These are phyloP conservation scores for Cladosporium cucumerinum DNA, from an alignment of 2,329 filamentous ascomycete genomes.

Conservation along the genomic window DNA sequence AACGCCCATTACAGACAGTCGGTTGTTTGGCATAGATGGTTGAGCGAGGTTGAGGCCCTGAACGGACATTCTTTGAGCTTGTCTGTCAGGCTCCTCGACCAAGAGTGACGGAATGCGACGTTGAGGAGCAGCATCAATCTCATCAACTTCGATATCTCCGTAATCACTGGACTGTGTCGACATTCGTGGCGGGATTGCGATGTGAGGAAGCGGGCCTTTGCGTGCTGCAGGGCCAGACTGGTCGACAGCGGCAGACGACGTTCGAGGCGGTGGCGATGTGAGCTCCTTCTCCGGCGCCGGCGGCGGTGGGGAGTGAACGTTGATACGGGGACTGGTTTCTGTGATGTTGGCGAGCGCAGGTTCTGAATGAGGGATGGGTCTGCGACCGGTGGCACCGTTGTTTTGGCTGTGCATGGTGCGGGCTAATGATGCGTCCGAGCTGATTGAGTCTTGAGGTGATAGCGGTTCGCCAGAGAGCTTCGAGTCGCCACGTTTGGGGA, in stretches of 20 bases:
- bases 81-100: constrained; percentile 2
- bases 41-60: constrained; percentile 17
- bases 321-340: constrained; percentile 18
- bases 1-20: constrained; percentile 58
- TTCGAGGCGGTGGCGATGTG: constrained; percentile 18
- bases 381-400: constrained; percentile 10
- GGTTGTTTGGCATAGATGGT: constrained; percentile 25
- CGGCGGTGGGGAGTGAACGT: constrained; percentile 25
- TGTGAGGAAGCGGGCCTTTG: constrained; percentile 10
- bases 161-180: constrained; percentile 30
- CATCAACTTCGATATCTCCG: constrained; percentile 27
- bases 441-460: constrained; percentile 20
- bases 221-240: constrained; percentile 7
- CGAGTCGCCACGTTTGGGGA: constrained; percentile 41
- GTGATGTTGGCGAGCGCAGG: constrained; percentile 17
- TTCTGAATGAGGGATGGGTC: constrained; percentile 16
- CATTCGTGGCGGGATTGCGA: constrained; percentile 15
- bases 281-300: constrained; percentile 23
- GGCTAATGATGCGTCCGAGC: constrained; percentile 14
- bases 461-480: constrained; percentile 24
- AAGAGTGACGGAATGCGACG: constrained; percentile 2
- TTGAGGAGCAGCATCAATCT: constrained; percentile 20
- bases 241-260: constrained; percentile 11
- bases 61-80: constrained; percentile 18
- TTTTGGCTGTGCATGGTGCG: constrained; percentile 26